Evolutionary conservation across 176 grass and related monocot genomes (phyloP), one percentile per base, ranked within the genome.

Genomic region (Bothriochloa decipiens): DNA sequence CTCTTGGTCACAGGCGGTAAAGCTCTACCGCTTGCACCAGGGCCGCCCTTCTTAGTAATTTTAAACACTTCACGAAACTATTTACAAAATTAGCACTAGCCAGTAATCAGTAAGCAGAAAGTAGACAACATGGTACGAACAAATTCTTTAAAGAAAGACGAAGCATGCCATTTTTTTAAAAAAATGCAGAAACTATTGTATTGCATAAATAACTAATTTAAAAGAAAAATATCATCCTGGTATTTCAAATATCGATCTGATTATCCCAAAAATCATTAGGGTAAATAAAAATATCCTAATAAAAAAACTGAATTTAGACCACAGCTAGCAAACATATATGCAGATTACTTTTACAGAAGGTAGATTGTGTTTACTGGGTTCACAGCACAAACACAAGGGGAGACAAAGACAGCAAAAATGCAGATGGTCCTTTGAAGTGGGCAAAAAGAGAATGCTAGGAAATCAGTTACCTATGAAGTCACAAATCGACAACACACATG

Each of bases 241-340:
- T 62, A 62, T 70, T 77, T 78, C n/a, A 65, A 65, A 79, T 65
- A 74, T 74, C 72, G 25, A 36, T 77, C n/a, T 32, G 14, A 65
- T 65, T 74, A 29, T 43, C 11, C 8, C 52, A 86, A 80, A 86
- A 72, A 72, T 13, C 22, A 28, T 64, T 28, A 64, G 11, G 25
- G 14, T 14, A 64, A 64, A 28, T 64, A 28, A 64, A 64, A 64
- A 64, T 64, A 64, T 10, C 23, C 61, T 28, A 14, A 64, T 28
- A 64, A 64, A 36, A 25, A 64, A 64, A 28, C 13, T 28, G 1
- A 27, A 71, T 39, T 7, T 60, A 17, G 42, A 79, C 37, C 39
- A 79, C 42, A 11, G 20, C 8, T 35, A 46, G 18, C 9, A 79
- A 39, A 49, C 10, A 72, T 64, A 14, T 63, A 72, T 39, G 14